Evolutionary conservation across 2,329 filamentous ascomycete species (phyloP).

Genomic region (Neoscytalidium dimidiatum): DNA sequence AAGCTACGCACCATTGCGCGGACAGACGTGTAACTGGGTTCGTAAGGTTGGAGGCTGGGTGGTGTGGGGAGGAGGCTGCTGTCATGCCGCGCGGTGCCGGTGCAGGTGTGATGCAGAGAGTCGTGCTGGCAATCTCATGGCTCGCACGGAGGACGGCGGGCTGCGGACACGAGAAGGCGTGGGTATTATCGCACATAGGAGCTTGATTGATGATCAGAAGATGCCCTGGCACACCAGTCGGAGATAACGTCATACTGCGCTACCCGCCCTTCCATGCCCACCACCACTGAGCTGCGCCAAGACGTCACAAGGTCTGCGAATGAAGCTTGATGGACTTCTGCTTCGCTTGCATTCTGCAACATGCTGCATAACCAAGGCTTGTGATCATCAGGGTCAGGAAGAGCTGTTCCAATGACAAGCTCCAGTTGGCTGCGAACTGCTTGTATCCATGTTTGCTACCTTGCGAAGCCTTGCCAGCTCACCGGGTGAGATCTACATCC

Average conservation of each 20-base stretch:
- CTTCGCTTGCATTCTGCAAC: not conserved
- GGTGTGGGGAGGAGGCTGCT: not conserved
- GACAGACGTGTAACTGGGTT: not conserved
- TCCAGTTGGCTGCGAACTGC: not conserved
- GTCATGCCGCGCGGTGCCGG: not conserved
- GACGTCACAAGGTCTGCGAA: not conserved
- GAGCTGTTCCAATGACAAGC: not conserved
- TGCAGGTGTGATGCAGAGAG: not conserved
- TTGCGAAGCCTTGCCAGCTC: not conserved
- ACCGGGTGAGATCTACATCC: constrained; percentile 1
- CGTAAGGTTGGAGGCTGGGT: not conserved
- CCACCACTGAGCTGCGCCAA: constrained; percentile 6
- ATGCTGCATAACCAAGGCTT: not conserved
- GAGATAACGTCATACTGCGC: not conserved
- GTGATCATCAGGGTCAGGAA: not conserved
- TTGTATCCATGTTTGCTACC: not conserved
- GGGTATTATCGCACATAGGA: not conserved
- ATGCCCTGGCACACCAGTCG: not conserved
- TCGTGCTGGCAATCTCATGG: not conserved
- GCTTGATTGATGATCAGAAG: not conserved
- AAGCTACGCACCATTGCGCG: not conserved
- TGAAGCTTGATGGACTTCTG: not conserved
- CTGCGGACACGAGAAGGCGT: not conserved
- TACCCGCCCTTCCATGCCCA: not conserved
- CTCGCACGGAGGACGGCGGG: not conserved